Evolutionary conservation across 768 basidiomycete genomes (phyloP).

Genomic region (Tephrocybe sp.): DNA sequence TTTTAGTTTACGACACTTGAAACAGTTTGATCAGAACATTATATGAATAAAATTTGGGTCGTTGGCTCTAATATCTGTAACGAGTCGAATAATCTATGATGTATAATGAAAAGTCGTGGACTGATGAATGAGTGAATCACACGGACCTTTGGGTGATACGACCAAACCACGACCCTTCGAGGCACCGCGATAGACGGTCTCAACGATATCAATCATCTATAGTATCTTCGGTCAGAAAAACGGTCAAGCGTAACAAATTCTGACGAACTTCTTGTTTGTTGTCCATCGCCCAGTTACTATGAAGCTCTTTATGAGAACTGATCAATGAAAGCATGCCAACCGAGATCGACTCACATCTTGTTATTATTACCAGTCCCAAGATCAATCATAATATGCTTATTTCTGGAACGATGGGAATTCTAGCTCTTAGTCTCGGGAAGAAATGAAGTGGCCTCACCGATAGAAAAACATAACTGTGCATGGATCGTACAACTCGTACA

Average conservation of each 20-base stretch:
- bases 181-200: conserved; percentile 97
- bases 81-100: conserved; percentile 43
- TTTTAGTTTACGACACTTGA: too few relatives aligned
- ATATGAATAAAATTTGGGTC: too few relatives aligned
- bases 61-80: conserved; percentile 32
- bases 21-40: too few relatives aligned
- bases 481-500: conserved; percentile 98
- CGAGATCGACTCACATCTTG: conserved; percentile 76
- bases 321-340: background rate
- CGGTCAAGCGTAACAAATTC: background rate
- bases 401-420: conserved; percentile 43
- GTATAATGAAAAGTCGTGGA: background rate
- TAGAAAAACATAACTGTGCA: conserved; percentile 99
- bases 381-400: conserved; percentile 99
- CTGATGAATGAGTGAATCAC: background rate
- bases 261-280: conserved; percentile 89
- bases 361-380: conserved; percentile 99
- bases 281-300: conserved; percentile 97
- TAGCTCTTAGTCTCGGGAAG: background rate
- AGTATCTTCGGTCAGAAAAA: background rate
- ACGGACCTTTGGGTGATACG: conserved; percentile 88
- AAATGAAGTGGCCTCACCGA: conserved; percentile 51
- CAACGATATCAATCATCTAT: conserved; percentile 95
- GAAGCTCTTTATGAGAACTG: conserved; percentile 10
- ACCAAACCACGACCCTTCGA: conserved; percentile 98